phyloP scores from a whole-genome alignment of 305 asterid species.

The Solanum hybrid region DNA sequence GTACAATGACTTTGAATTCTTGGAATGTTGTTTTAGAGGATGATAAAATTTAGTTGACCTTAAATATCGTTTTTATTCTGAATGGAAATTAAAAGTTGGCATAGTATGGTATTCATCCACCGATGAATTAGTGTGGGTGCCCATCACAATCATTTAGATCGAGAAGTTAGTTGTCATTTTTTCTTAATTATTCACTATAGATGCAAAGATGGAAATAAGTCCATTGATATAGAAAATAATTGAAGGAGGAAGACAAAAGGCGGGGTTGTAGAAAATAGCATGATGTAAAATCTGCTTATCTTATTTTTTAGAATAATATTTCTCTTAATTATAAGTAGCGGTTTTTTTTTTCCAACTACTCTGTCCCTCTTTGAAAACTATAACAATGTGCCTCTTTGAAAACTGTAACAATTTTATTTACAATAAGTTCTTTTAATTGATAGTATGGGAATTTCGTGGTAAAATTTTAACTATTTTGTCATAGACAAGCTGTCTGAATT shows the following conservation, averaged over 20 bases:
- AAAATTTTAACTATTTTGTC: not conserved
- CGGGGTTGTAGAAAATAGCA: not conserved
- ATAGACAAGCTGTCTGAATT: not conserved
- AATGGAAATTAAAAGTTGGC: not conserved
- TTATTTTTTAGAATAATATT: not conserved
- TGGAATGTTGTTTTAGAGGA: not conserved
- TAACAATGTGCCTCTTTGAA: not conserved
- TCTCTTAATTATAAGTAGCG: not conserved
- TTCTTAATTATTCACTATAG: not conserved
- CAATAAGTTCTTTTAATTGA: not conserved
- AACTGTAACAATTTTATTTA: too few species aligned
- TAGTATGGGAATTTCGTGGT: not conserved
- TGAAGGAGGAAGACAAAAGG: not conserved
- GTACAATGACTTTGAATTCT: not conserved
- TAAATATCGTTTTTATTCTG: not conserved
- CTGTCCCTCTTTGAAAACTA: not conserved
- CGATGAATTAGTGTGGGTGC: not conserved
- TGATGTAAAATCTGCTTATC: not conserved
- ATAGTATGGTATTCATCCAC: not conserved
- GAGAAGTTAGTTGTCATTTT: not conserved
- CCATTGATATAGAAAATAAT: not conserved
- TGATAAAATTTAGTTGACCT: not conserved
- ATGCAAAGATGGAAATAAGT: not conserved
- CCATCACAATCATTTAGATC: not conserved
- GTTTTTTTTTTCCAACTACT: not conserved